Evolutionary conservation across 768 basidiomycete species (phyloP), one percentile per base, ranked within the genome.

Genomic region (Tricholoma sp.): DNA sequence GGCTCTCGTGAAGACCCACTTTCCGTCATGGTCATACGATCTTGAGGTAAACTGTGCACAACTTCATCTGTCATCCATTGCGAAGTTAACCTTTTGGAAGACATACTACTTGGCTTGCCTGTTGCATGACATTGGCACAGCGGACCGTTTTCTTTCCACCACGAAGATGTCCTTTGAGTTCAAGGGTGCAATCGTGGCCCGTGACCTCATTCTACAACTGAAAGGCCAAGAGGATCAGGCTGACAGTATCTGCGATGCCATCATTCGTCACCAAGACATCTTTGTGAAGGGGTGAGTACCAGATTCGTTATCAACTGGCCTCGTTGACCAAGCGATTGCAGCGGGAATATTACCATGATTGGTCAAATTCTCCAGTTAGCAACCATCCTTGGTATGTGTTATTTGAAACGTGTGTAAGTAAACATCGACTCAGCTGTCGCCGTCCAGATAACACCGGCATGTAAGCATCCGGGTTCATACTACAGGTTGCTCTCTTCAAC

Each of bases 111-210:
- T 82, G 34, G 69, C 78, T 31, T 81, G 79, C 60, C 69, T 82
- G 22, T 69, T 82, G 57, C 81, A 82, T 61, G 81, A 82, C 61
- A 77, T 82, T 47, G 81, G 80, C 46, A 78, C 78, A 3, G 78
- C 77, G 5, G 73, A 79, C 46, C 70, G 68, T 21, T 81, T 76
- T 61, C 69, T 80, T 47, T 59, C 74, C n/a, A 79, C 75, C 22
- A 82, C 81, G 16, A 80, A 80, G 58, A 68, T 82, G 67, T 79
- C 77, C 12, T 82, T 83, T 62, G 82, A 83, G 67, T 81, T 80
- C 70, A 79, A 79, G 64, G 79, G 81, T 49, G 81, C 73, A 18
- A 78, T 82, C 53, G 72, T 81, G 11, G 81, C 79, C 34, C 75
- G 79, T 31, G 77, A 81, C 52, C 68, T 77, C 39, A 77, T 82